Evolutionary conservation across 352 stramenopile species (phyloP).

Genomic region (Phytophthora aleatoria): DNA sequence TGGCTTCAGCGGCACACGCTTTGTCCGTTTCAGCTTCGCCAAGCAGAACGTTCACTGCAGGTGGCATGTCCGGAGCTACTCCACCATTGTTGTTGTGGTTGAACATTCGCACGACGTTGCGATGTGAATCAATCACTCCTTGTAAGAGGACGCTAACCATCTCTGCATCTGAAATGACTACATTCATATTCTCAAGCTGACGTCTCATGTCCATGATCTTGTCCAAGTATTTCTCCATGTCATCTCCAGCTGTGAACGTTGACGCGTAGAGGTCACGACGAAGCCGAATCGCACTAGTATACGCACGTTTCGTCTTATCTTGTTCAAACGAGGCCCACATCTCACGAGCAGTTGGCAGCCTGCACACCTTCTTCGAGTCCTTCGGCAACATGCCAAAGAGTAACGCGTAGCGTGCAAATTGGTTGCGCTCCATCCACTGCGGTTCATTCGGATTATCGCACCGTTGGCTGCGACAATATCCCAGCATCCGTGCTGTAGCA

Average conservation of each 20-base stretch:
- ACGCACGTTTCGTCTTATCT: background rate
- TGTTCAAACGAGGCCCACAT: conserved; percentile 7
- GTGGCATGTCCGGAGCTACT: background rate
- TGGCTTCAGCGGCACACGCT: no score
- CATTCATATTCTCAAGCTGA: background rate
- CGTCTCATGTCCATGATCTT: background rate
- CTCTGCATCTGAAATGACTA: background rate
- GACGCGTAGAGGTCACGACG: background rate
- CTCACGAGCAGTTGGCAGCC: background rate
- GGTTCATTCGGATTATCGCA: background rate
- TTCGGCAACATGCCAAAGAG: conserved; percentile 5
- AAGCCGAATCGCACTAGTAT: conserved; percentile 5
- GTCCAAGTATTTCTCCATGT: background rate
- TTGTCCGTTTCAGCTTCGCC: background rate
- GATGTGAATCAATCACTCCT: background rate
- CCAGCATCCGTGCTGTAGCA: background rate
- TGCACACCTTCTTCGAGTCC: conserved; percentile 11
- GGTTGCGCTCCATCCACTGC: conserved; percentile 8
- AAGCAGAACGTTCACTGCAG: background rate
- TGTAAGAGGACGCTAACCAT: background rate
- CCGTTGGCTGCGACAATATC: background rate
- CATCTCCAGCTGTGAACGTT: background rate
- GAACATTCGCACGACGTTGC: conserved; percentile 3
- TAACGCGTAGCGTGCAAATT: background rate
- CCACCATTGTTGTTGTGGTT: background rate